Evolutionary conservation across 2,329 filamentous ascomycete genomes (phyloP), one percentile per base, ranked within the genome.

Genomic region (Talaromyces sp.): DNA sequence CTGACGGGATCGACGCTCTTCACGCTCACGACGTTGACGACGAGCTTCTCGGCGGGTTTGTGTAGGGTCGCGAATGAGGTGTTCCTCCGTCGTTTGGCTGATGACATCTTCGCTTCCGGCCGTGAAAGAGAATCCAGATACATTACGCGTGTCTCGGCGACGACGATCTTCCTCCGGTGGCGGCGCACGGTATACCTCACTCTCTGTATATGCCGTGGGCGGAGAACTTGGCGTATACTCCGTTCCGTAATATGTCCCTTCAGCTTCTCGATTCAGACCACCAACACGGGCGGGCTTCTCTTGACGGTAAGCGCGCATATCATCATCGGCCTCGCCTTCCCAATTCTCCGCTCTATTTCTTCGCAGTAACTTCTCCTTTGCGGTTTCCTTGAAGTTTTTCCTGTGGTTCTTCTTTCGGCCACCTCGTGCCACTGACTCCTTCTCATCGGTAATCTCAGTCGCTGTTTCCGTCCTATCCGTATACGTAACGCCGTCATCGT

Each of bases 201-300:
- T 73, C 63, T 77, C 68, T 64, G 75, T 68, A 60, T 75, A 76
- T 58, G 78, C 57, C 10, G 63, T 89, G 82, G 61, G 84, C 81
- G 53, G 84, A 79, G 64, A 82, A 37, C 85, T 84, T n/a, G 79
- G 82, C 35, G 85, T 86, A 68, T 82, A 83, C 63, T 87, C 85
- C 51, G 87, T 87, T 72, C 89, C 89, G 69, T 95, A 89, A 81
- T 90, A 96, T 60, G 85, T 89, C 28, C 87, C 89, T 65, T 97
- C 93, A 43, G 86, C 81, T 64, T 88, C 81, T 66, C 87, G 86
- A 75, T 97, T 97, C 72, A 97, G 78, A 19, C 93, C 93, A 36
- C 93, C 93, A 1, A 97, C 91, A 53, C 89, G 83, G 0, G 93
- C 93, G 1, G 91, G 79, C 71, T 87, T 89, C 76, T 97, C 93